These are phyloP conservation scores for Euphorbia pulcherrima DNA, from an alignment of 345 rosid genomes.

Conservation along the genomic window DNA sequence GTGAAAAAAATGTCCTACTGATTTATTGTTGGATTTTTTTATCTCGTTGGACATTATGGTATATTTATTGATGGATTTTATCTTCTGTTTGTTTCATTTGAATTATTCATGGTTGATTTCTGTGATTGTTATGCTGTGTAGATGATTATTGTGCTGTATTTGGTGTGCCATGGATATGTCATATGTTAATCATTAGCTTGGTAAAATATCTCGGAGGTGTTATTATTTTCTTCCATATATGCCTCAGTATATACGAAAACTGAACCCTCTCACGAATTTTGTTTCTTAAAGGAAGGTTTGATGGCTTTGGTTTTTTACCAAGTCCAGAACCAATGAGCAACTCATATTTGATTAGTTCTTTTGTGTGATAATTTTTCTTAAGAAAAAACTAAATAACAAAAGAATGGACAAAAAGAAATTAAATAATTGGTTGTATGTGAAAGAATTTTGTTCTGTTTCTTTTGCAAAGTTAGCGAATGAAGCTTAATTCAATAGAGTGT, in stretches of 20 bases:
- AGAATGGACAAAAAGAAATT: background rate
- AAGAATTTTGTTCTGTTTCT: background rate
- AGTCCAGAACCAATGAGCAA: background rate
- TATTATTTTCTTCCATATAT: slow-evolving; percentile 6
- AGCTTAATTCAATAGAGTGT: background rate
- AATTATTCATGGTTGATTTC: background rate
- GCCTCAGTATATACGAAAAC: background rate
- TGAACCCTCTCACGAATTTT: background rate
- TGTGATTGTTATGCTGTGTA: background rate
- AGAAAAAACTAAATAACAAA: background rate
- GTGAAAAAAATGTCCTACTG: slow-evolving; percentile 23
- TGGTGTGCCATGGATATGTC: background rate
- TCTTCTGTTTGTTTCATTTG: background rate
- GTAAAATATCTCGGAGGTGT: background rate
- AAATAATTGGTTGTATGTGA: background rate
- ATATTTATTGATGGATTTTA: background rate
- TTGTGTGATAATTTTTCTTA: background rate
- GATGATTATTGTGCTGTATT: background rate
- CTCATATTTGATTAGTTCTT: slow-evolving; percentile 9
- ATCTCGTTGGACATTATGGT: background rate
- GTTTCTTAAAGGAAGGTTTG: background rate
- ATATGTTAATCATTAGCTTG: background rate
- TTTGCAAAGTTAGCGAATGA: background rate
- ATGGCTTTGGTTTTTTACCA: background rate
- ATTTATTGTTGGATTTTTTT: slow-evolving; percentile 16